phyloP scores from a whole-genome alignment of 2,329 filamentous ascomycete species.

The Coleophoma eucalyptorum region DNA sequence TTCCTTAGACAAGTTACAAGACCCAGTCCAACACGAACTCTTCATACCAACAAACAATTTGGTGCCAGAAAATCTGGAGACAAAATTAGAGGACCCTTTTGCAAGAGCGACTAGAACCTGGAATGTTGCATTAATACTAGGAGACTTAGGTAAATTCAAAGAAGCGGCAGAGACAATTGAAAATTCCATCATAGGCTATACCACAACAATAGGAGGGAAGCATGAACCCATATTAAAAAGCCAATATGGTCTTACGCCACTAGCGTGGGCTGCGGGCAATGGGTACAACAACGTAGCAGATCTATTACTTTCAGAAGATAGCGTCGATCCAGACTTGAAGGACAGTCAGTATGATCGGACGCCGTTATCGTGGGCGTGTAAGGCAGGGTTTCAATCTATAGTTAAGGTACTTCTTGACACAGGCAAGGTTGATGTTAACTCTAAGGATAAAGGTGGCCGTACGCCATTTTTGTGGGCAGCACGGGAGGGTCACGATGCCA shows the following conservation, averaged over 20 bases:
- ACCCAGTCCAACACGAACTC: neutral
- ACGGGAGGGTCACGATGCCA: no score
- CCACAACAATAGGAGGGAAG: slow-evolving; percentile 2
- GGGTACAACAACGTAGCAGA: neutral
- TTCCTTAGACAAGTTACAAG: neutral
- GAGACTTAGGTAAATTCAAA: slow-evolving; percentile 3
- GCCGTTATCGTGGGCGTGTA: no score
- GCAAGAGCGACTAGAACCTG: slow-evolving; percentile 3
- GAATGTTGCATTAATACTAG: slow-evolving; percentile 26
- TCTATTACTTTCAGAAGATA: no score
- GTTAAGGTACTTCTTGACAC: no score
- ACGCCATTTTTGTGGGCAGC: no score
- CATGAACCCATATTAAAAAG: neutral
- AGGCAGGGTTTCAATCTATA: no score
- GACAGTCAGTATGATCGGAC: slow-evolving; percentile 18
- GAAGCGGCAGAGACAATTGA: slow-evolving; percentile 1
- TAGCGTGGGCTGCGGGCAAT: slow-evolving; percentile 4
- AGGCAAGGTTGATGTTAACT: no score
- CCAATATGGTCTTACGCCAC: slow-evolving; percentile 1
- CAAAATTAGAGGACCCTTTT: slow-evolving; percentile 19
- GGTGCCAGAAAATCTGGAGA: neutral
- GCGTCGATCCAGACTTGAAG: neutral
- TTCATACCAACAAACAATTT: neutral
- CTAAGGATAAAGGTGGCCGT: no score
- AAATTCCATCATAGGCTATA: slow-evolving; percentile 10